Conservation (phyloP, 192 early-diverging fungal species). For the Coemansia sp. region DNA sequence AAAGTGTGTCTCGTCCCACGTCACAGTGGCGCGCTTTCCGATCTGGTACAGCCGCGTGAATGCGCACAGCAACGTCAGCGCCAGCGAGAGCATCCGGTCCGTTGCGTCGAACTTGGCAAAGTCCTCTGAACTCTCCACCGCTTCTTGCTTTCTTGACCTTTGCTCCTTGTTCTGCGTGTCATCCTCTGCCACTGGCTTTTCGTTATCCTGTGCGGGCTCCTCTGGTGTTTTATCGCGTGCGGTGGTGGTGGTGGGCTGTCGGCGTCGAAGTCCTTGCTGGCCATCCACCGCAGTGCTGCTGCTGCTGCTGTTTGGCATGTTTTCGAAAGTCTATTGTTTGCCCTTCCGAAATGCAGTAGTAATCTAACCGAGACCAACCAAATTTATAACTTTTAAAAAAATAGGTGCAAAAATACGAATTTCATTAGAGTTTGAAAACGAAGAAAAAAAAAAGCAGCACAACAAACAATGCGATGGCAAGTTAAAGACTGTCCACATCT, state of each 20-base stretch:
- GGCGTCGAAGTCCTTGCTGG: background rate
- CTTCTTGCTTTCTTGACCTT: background rate
- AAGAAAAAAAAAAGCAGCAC: background rate
- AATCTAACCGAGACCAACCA: background rate
- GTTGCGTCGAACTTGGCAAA: conserved; percentile 4
- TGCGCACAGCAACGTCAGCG: conserved; percentile 14
- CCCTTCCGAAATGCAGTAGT: background rate
- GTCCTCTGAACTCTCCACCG: background rate
- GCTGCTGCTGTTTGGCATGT: background rate
- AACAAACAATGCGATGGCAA: too few species aligned
- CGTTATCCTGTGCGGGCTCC: background rate
- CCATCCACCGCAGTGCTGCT: background rate
- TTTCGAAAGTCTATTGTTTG: background rate
- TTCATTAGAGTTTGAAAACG: background rate
- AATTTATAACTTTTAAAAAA: background rate
- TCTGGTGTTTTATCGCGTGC: background rate
- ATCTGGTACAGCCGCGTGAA: conserved; percentile 59
- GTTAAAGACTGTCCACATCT: too few species aligned
- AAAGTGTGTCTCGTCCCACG: conserved; percentile 95
- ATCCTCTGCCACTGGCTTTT: background rate
- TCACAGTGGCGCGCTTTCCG: conserved; percentile 55
- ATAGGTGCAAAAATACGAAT: background rate
- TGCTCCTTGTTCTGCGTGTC: background rate
- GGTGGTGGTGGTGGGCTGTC: background rate
- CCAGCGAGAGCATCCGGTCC: conserved; percentile 16